Percentiles rank a stretch among this genome's conserved stretches.
Evolutionary conservation across 2,329 filamentous ascomycete species (phyloP).

Genomic region (Cytospora piceicola): DNA sequence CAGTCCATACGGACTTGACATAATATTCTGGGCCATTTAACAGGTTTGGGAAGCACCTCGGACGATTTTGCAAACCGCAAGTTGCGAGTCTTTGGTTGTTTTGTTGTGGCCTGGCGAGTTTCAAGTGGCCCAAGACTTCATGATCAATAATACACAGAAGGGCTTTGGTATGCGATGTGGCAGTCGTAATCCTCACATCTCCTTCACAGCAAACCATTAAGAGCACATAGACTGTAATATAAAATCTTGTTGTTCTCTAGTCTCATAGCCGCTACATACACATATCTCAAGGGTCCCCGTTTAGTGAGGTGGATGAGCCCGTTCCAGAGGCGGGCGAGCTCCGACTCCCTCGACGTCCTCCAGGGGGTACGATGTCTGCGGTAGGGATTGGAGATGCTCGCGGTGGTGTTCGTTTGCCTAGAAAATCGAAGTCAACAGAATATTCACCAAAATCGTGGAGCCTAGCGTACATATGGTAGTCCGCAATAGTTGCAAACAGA

Average conservation of each 20-base stretch:
- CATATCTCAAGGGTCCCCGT: neutral
- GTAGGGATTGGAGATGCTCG: slow-evolving; percentile 79
- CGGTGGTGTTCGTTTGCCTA: slow-evolving; percentile 92
- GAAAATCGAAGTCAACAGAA: neutral
- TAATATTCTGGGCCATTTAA: too few species aligned
- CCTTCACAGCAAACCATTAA: neutral
- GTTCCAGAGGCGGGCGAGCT: slow-evolving; percentile 24
- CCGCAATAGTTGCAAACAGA: slow-evolving; percentile 91
- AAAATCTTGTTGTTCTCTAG: slow-evolving; percentile 4
- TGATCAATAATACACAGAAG: neutral
- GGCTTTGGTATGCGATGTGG: neutral
- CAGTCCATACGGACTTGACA: too few species aligned
- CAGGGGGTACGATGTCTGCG: slow-evolving; percentile 81
- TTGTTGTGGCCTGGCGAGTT: neutral
- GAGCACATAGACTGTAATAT: neutral
- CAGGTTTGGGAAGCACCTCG: too few species aligned
- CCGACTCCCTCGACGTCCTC: slow-evolving; percentile 43
- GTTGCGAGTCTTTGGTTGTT: neutral
- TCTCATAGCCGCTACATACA: slow-evolving; percentile 23
- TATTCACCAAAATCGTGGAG: neutral
- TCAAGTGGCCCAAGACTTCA: neutral
- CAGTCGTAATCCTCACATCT: neutral
- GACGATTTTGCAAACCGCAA: too few species aligned
- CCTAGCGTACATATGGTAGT: slow-evolving; percentile 77
- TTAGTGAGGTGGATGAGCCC: slow-evolving; percentile 27